Evolutionary conservation across 2,329 filamentous ascomycete species (phyloP), one percentile per base, ranked within the genome.

Genomic region (Pseudogymnoascus sp.): DNA sequence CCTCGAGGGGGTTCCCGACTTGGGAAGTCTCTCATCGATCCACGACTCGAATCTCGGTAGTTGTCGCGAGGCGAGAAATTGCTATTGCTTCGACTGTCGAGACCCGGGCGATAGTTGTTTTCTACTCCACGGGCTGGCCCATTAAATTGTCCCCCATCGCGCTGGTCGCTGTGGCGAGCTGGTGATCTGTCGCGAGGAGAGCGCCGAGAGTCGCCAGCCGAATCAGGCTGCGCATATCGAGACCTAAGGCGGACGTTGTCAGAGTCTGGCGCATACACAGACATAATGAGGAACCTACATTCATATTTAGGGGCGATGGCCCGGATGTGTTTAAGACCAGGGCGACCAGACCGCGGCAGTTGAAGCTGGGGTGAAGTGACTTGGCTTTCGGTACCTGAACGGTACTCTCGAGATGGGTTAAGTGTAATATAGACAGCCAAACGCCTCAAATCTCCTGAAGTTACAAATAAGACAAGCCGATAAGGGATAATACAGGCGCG

Each of bases 1-100:
- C 90, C 92, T 63, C 91, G 83, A 2, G 92, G 92, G 1, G 90
- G 88, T 67, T 96, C 90, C 67, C 88, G 82, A 11, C 82, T 80
- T 73, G 72, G 82, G 67, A 68, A 72, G 40, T 74, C 72, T 66
- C 71, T 62, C 26, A 68, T 66, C 50, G 67, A 65, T 33, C 74
- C 72, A 62, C 70, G 68, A 44, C 64, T 64, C 13, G 81, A 72
- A 69, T 86, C 83, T 62, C 81, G 79, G 66, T 86, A 86, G 11
- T 71, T 73, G 67, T 87, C 84, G 67, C 86, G 80, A 68, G 82
- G 75, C 68, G 82, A 83, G 65, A 90, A 90, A n/a, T 79, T 77
- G 29, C 82, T 80, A 63, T 80, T 79, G 70, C 69, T 72, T 17
- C 59, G 33, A 42, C 38, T 60, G 19, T 60, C 59, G 11, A 38